Evolutionary conservation across 495 filamentous ascomycete genomes (phyloP).

Genomic region (Penicillium waksmanii): DNA sequence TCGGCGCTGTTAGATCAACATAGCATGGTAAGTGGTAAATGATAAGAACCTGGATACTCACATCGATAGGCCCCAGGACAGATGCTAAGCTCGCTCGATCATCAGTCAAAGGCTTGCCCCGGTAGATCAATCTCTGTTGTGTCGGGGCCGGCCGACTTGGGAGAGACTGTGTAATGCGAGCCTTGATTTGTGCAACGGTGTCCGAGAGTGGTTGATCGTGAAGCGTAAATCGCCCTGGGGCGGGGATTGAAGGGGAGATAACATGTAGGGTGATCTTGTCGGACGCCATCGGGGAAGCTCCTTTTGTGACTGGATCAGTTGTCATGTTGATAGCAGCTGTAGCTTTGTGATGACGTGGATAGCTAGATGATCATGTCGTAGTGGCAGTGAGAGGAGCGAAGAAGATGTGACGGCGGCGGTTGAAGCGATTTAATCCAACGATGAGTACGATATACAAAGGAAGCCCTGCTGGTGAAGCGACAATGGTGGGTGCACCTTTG

Average conservation of each 20-base stretch:
- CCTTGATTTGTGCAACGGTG: slow-evolving; percentile 64
- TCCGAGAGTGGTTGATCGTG: slow-evolving; percentile 53
- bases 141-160: slow-evolving; percentile 53
- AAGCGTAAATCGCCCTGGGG: slow-evolving; percentile 58
- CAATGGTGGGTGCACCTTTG: not conserved
- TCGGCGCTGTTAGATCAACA: slow-evolving; percentile 35
- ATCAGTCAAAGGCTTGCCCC: slow-evolving; percentile 60
- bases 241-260: slow-evolving; percentile 63
- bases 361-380: not conserved
- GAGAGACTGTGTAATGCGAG: slow-evolving; percentile 59
- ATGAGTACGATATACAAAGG: not conserved
- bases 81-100: slow-evolving; percentile 58
- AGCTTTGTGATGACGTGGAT: not conserved
- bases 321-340: slow-evolving; percentile 1
- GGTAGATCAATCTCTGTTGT: slow-evolving; percentile 67
- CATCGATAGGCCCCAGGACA: slow-evolving; percentile 59
- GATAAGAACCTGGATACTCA: slow-evolving; percentile 38
- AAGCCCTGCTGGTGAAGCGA: not conserved
- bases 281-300: not conserved
- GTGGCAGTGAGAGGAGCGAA: not conserved
- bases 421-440: not conserved
- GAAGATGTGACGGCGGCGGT: not conserved
- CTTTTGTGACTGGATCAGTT: not conserved
- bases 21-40: not conserved
- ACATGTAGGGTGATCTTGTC: slow-evolving; percentile 59